Evolutionary conservation across 225 moss, liverwort and hornwort species (phyloP).

Genomic region (Lunularia cruciata): DNA sequence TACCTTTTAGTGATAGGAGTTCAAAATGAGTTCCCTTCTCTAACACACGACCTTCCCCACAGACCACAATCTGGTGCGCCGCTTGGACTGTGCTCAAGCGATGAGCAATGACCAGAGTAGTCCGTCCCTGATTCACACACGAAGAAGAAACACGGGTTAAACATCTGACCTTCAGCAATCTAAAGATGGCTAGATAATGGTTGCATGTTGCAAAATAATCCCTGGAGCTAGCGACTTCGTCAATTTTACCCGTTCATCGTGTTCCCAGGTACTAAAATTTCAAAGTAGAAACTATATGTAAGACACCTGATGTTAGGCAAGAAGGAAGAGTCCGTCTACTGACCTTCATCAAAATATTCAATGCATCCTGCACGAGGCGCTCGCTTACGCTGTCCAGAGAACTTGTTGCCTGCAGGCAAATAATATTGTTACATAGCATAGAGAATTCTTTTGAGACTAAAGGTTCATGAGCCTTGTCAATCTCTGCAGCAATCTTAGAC

Average conservation of each 20-base stretch:
- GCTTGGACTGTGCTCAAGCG: conserved; percentile 92
- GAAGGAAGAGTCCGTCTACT: background rate
- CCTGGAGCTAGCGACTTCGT: no score
- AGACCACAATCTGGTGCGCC: conserved; percentile 86
- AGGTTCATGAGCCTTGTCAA: background rate
- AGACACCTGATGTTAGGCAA: background rate
- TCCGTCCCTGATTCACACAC: conserved; percentile 93
- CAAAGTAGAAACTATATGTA: no score
- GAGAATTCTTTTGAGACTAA: background rate
- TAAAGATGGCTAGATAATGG: no score
- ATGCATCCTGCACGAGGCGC: conserved; percentile 83
- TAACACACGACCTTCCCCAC: conserved; percentile 64
- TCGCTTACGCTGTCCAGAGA: conserved; percentile 96
- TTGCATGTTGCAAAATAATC: no score
- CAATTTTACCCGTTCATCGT: no score
- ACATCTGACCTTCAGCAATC: no score
- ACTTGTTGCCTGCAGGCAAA: conserved; percentile 77
- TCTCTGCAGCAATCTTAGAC: no score
- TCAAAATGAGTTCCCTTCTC: conserved; percentile 84
- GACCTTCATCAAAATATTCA: conserved; percentile 92
- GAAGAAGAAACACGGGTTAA: no score
- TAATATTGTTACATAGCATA: background rate
- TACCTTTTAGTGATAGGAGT: conserved; percentile 60
- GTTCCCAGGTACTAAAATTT: background rate
- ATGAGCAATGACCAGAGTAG: conserved; percentile 95